Percentiles rank a stretch among this genome's conserved stretches.
phyloP scores from a whole-genome alignment of 805 yeast genomes.

The Lachancea mirantina region DNA sequence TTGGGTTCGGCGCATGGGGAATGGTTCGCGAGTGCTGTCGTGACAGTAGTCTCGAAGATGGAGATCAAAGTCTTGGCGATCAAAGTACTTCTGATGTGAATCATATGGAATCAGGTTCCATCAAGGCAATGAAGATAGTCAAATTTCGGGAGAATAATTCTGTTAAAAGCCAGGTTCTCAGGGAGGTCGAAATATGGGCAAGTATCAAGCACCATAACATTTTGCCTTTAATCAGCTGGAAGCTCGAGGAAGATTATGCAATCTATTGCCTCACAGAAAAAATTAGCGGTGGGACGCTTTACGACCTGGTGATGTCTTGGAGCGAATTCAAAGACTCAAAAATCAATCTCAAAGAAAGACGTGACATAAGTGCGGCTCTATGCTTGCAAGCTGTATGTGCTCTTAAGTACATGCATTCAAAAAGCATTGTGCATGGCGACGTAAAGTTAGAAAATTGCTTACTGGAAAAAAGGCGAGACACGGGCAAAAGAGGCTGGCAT shows the following conservation, averaged over 20 bases:
- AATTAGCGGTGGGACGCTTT: conserved; percentile 71
- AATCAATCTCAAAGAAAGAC: conserved; percentile 31
- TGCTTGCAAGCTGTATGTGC: conserved; percentile 52
- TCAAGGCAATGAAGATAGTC: conserved; percentile 57
- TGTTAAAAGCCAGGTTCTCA: conserved; percentile 52
- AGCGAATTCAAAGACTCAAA: conserved; percentile 37
- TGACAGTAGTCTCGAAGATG: neutral
- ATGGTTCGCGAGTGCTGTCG: conserved; percentile 60
- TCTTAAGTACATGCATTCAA: conserved; percentile 53
- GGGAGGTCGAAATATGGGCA: conserved; percentile 75
- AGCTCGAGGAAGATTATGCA: conserved; percentile 49
- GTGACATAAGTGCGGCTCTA: conserved; percentile 32
- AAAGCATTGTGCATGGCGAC: conserved; percentile 69
- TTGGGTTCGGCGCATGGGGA: conserved; percentile 91
- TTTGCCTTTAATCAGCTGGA: conserved; percentile 53
- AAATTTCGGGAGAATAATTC: conserved; percentile 43
- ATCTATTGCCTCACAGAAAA: conserved; percentile 68
- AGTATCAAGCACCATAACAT: conserved; percentile 57
- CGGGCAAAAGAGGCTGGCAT: conserved; percentile 18
- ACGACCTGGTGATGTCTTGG: conserved; percentile 68
- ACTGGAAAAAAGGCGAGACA: conserved; percentile 36
- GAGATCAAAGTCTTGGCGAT: too few relatives aligned
- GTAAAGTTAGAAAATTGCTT: conserved; percentile 75
- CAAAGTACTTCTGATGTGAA: conserved; percentile 17
- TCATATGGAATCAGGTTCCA: conserved; percentile 27